Percentiles rank a stretch among this genome's conserved stretches.
Conservation (phyloP, 2,329 filamentous ascomycete genomes). For the Trichoderma oligosporum region DNA sequence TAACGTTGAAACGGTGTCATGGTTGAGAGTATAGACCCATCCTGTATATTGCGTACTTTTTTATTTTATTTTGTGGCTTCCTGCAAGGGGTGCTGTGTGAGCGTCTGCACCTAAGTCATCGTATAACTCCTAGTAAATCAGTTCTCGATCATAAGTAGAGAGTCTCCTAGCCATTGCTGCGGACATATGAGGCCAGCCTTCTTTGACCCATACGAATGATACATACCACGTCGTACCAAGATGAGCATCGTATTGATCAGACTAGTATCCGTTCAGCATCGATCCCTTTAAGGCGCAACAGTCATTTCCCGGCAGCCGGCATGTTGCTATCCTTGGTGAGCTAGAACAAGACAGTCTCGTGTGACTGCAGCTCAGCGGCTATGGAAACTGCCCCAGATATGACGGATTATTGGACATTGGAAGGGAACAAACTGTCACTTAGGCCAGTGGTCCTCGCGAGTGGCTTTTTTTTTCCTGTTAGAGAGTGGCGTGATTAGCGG, state of each 20-base stretch:
- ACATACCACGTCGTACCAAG: neutral
- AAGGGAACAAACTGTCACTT: neutral
- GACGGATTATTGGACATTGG: too few species aligned
- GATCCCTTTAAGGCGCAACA: constrained; percentile 5
- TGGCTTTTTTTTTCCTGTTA: neutral
- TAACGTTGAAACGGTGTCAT: neutral
- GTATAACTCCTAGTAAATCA: too few species aligned
- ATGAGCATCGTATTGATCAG: neutral
- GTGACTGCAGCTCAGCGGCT: constrained; percentile 2
- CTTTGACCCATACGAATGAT: constrained; percentile 1
- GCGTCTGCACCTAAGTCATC: neutral
- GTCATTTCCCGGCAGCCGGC: constrained; percentile 10
- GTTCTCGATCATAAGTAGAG: neutral
- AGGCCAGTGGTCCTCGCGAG: neutral
- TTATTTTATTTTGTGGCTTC: neutral
- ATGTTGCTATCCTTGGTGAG: neutral
- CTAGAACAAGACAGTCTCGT: constrained; percentile 9
- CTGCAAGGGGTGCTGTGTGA: constrained; percentile 9
- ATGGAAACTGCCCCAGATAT: neutral
- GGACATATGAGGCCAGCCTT: neutral
- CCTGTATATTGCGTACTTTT: neutral
- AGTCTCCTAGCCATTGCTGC: neutral
- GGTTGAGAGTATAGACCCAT: neutral
- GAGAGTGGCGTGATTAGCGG: constrained; percentile 15
- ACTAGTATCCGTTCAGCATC: neutral